Evolutionary conservation across 768 basidiomycete species (phyloP), one percentile per base, ranked within the genome.

Genomic region (Amanita phalloides): DNA sequence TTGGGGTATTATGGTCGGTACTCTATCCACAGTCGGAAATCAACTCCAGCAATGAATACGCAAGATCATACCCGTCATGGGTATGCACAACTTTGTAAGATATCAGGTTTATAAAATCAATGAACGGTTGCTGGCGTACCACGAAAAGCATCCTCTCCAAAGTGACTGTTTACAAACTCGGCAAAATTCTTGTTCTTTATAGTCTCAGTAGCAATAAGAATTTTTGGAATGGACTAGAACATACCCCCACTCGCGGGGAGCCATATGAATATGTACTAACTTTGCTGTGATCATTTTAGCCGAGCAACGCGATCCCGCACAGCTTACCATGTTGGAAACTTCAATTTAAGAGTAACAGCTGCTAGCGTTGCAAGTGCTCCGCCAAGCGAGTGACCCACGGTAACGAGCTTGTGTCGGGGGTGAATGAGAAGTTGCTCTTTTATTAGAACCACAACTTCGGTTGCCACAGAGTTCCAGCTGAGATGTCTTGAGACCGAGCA

Each of bases 381-480:
- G 8, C 79, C 79, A 8, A 79, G 61, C 1, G 78, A 80, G 57
- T 81, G 79, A 0, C 79, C 79, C 4, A 68, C 67, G 0, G 72
- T 72, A 7, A 75, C 70, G 30, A 80, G 61, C 1, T 66, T 58
- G 55, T 71, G 71, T 1, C 60, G 67, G 2, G 67, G 63, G 51
- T 76, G 64, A 3, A 53, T 53, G 9, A 58, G 55, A 1, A 75
- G 58, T 54, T 77, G 69, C 6, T 59, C 52, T 4, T 62, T 56
- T 3, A 79, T 53, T 21, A 71, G 61, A 9, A 63, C 52, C 6
- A 71, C 59, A 25, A 78, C 66, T 57, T 72, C 64, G 1, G 66
- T 11, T 13, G 69, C 69, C 46, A 79, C 64, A 2, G 75, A 71
- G 51, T 77, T 67, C 77, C 78, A 81, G 6, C 78, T 79, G 51